Conservation (phyloP, 208 protist genomes). For the Leishmania arabica region DNA sequence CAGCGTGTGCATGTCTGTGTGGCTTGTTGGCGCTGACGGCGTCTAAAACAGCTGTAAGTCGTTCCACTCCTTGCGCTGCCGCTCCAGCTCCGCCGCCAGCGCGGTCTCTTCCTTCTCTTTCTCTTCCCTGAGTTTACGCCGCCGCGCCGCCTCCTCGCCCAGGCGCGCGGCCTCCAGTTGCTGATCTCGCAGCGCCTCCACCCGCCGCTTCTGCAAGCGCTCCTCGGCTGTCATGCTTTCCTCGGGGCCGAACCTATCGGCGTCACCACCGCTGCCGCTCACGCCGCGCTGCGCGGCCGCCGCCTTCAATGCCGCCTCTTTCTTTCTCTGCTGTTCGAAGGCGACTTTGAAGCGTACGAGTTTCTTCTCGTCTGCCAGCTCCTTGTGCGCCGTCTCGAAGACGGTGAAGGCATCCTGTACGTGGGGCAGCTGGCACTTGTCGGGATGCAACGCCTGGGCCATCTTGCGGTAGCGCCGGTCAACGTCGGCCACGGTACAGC, state of each 20-base stretch:
- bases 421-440: constrained; percentile 86
- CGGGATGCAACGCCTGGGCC: constrained; percentile 86
- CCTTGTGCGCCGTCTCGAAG: constrained; percentile 82
- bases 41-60: constrained; percentile 72
- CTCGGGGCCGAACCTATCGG: not conserved
- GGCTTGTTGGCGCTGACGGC: not conserved
- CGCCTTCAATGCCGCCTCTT: constrained; percentile 42
- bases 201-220: constrained; percentile 47
- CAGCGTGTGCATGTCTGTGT: not conserved
- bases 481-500: constrained; percentile 69
- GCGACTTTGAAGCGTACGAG: constrained; percentile 70
- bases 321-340: constrained; percentile 60
- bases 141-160: constrained; percentile 73
- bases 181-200: constrained; percentile 61
- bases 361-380: constrained; percentile 66
- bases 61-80: constrained; percentile 80
- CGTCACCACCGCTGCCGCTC: not conserved
- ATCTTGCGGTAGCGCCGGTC: constrained; percentile 73
- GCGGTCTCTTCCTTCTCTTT: constrained; percentile 56
- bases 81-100: constrained; percentile 68
- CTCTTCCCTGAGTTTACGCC: constrained; percentile 55
- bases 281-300: constrained; percentile 19
- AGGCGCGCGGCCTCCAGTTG: constrained; percentile 77
- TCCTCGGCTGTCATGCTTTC: constrained; percentile 52
- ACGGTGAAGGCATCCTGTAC: constrained; percentile 79